Evolutionary conservation across 2,329 filamentous ascomycete genomes (phyloP).

Genomic region (Fusarium pininemorale): DNA sequence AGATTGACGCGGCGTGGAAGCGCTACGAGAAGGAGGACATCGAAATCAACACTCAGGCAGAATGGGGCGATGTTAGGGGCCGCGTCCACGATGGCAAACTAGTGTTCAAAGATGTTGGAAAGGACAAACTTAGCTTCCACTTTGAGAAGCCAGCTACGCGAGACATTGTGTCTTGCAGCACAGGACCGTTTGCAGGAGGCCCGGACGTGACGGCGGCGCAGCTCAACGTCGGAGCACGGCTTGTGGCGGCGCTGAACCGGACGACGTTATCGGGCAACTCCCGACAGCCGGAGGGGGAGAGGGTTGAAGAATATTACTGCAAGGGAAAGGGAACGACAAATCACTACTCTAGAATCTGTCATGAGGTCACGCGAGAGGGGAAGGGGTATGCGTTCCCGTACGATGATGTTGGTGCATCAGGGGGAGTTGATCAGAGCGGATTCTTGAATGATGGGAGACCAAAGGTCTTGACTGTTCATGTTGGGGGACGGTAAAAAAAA

Average conservation of each 20-base stretch:
- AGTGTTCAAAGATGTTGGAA: constrained; percentile 53
- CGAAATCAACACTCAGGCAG: constrained; percentile 62
- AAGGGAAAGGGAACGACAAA: constrained; percentile 61
- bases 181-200: constrained; percentile 61
- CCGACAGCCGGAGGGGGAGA: constrained; percentile 63
- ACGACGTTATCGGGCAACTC: constrained; percentile 68
- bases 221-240: constrained; percentile 74
- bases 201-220: constrained; percentile 55
- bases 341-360: constrained; percentile 73
- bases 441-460: constrained; percentile 67
- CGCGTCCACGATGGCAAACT: constrained; percentile 52
- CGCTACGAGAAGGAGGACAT: constrained; percentile 57
- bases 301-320: constrained; percentile 61
- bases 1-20: constrained; percentile 62
- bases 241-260: constrained; percentile 80
- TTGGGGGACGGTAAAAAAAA: constrained; percentile 53
- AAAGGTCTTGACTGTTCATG: constrained; percentile 62
- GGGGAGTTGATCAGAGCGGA: constrained; percentile 68
- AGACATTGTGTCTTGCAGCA: constrained; percentile 63
- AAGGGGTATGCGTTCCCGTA: constrained; percentile 77
- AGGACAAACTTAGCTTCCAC: constrained; percentile 34
- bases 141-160: constrained; percentile 58
- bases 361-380: constrained; percentile 66
- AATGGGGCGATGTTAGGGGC: constrained; percentile 60
- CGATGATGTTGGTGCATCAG: constrained; percentile 70